Evolutionary conservation across 305 asterid genomes (phyloP).

Genomic region (Withania somnifera): DNA sequence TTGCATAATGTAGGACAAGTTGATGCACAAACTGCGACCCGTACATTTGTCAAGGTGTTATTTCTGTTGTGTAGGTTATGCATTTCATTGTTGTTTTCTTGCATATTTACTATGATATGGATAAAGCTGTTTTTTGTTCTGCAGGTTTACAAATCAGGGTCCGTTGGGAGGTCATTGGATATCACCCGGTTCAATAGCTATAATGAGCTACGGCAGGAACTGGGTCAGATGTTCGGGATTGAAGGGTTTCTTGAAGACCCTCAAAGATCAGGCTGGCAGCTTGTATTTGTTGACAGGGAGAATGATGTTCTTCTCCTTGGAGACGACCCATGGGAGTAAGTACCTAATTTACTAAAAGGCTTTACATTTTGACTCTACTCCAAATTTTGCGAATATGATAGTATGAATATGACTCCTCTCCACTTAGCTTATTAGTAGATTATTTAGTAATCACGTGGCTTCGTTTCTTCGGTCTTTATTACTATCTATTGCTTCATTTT

Average conservation of each 20-base stretch:
- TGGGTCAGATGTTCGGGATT: conserved; percentile 87
- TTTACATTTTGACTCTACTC: not conserved
- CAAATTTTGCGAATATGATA: not conserved
- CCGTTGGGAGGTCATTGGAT: conserved; percentile 92
- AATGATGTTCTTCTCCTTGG: conserved; percentile 98
- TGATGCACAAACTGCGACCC: conserved; percentile 38
- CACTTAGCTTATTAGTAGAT: too few species aligned
- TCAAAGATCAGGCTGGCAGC: conserved; percentile 99
- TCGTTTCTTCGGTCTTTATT: too few species aligned
- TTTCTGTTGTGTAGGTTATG: not conserved
- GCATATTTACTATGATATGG: not conserved
- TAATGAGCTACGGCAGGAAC: conserved; percentile 78
- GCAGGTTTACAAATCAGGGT: conserved; percentile 83
- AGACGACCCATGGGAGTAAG: conserved; percentile 99
- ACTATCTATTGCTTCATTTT: not conserved
- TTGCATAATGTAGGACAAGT: conserved; percentile 50
- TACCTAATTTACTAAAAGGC: not conserved
- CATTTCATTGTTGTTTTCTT: not conserved
- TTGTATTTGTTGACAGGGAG: conserved; percentile 99
- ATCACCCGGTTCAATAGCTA: conserved; percentile 87
- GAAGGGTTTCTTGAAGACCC: conserved; percentile 95
- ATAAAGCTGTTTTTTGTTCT: not conserved
- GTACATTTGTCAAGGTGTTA: conserved; percentile 73
- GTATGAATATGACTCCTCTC: too few species aligned
- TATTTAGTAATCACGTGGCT: too few species aligned